These are phyloP conservation scores for Corylus avellana DNA, from an alignment of 306 rosid species.

Conservation along the genomic window DNA sequence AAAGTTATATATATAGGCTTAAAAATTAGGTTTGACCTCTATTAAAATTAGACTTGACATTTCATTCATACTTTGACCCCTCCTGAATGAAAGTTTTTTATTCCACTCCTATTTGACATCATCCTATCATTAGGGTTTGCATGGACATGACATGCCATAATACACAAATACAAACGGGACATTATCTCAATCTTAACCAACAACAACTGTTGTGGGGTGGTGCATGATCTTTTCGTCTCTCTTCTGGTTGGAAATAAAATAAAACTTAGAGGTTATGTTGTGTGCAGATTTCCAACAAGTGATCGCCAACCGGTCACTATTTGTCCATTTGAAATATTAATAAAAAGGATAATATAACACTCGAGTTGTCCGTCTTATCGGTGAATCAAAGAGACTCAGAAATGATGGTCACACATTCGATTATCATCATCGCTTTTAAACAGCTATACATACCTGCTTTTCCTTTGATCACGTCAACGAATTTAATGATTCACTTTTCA, in stretches of 20 bases:
- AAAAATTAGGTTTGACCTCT: too few relatives aligned
- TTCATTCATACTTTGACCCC: too few relatives aligned
- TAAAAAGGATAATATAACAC: background rate
- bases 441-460: conserved; percentile 6
- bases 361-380: background rate
- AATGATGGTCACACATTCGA: background rate
- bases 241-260: background rate
- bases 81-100: too few relatives aligned
- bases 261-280: background rate
- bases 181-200: background rate
- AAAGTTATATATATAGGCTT: too few relatives aligned
- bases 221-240: background rate
- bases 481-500: background rate
- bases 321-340: conserved; percentile 12
- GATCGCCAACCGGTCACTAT: background rate
- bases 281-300: conserved; percentile 29
- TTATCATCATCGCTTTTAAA: conserved; percentile 31
- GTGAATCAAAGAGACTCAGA: background rate
- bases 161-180: background rate
- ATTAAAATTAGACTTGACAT: too few relatives aligned
- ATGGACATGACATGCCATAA: background rate
- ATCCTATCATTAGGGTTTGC: background rate
- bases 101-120: background rate
- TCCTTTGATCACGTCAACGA: background rate
- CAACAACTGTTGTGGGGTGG: background rate